Percentiles rank a stretch among this genome's conserved stretches.
phyloP scores from a whole-genome alignment of 345 rosid genomes.

The Arabidopsis suecica region DNA sequence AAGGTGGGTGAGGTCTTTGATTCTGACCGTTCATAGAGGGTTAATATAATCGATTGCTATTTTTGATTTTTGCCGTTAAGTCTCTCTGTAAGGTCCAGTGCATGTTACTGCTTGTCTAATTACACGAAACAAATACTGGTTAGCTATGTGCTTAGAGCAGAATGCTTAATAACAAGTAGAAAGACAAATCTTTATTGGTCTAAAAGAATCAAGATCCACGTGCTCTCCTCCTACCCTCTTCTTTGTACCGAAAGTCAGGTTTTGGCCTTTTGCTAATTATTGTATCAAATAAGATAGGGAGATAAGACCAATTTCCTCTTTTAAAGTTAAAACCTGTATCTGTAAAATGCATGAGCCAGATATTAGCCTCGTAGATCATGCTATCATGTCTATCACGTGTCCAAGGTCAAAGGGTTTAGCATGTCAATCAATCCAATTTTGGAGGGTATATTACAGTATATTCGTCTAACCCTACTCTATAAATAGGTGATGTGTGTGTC shows the following conservation, averaged over 20 bases:
- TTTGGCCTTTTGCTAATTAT: slow-evolving; percentile 40
- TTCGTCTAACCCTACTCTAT: slow-evolving; percentile 43
- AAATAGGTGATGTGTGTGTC: slow-evolving; percentile 35
- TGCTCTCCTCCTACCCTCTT: slow-evolving; percentile 34
- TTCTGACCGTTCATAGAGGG: not conserved
- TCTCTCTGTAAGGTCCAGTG: not conserved
- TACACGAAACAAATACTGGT: not conserved
- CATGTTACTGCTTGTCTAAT: slow-evolving; percentile 1
- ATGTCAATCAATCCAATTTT: not conserved
- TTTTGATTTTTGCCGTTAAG: not conserved
- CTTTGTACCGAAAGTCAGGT: slow-evolving; percentile 40
- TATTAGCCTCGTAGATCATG: slow-evolving; percentile 34
- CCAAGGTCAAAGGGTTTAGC: slow-evolving; percentile 12
- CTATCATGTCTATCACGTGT: slow-evolving; percentile 48
- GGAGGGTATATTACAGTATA: slow-evolving; percentile 29
- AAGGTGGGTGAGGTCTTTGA: not conserved
- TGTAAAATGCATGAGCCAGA: slow-evolving; percentile 46
- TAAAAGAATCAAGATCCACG: slow-evolving; percentile 41
- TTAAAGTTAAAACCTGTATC: slow-evolving; percentile 36
- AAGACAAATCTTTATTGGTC: slow-evolving; percentile 34
- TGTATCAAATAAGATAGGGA: slow-evolving; percentile 17
- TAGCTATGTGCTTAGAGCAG: slow-evolving; percentile 5
- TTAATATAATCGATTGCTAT: not conserved
- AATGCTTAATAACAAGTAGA: slow-evolving; percentile 9
- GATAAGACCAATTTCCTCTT: slow-evolving; percentile 41